Evolutionary conservation across 2,329 filamentous ascomycete species (phyloP).

Genomic region (Colletotrichum liaoningense): DNA sequence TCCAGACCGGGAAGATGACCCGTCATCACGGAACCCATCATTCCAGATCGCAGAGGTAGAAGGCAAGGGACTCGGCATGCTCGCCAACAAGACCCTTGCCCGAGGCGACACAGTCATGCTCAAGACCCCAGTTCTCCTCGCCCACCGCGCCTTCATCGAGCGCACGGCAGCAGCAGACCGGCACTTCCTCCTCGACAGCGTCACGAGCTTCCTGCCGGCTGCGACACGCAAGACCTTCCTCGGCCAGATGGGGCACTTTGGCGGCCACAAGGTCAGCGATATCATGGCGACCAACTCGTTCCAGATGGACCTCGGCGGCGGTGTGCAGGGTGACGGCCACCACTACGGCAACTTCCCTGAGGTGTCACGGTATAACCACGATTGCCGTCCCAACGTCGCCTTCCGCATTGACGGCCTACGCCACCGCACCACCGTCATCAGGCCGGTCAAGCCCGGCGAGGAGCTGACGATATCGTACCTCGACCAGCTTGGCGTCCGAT

Average conservation of each 20-base stretch:
- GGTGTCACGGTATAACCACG: slow-evolving; percentile 55
- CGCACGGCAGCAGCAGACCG: slow-evolving; percentile 12
- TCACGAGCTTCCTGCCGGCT: slow-evolving; percentile 12
- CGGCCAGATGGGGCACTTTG: slow-evolving; percentile 33
- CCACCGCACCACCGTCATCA: slow-evolving; percentile 51
- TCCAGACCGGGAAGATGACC: neutral
- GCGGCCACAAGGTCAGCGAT: slow-evolving; percentile 33
- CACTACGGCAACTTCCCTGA: slow-evolving; percentile 37
- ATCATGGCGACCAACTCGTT: slow-evolving; percentile 37
- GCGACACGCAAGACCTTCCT: slow-evolving; percentile 24
- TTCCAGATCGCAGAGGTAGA: slow-evolving; percentile 40
- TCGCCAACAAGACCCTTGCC: slow-evolving; percentile 40
- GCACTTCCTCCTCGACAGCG: slow-evolving; percentile 21
- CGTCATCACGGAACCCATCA: slow-evolving; percentile 3
- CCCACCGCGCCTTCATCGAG: slow-evolving; percentile 36
- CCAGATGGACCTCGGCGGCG: slow-evolving; percentile 36
- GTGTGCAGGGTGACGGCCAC: slow-evolving; percentile 19
- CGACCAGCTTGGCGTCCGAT: slow-evolving; percentile 42
- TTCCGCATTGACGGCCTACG: slow-evolving; percentile 53
- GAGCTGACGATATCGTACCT: slow-evolving; percentile 58
- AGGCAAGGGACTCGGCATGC: slow-evolving; percentile 40
- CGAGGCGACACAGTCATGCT: slow-evolving; percentile 37
- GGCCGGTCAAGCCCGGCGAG: slow-evolving; percentile 52
- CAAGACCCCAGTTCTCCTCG: slow-evolving; percentile 31
- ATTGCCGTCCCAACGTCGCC: slow-evolving; percentile 57